Evolutionary conservation across 129 eudicot genomes (phyloP).

Genomic region (Gnaphalium uliginosum): DNA sequence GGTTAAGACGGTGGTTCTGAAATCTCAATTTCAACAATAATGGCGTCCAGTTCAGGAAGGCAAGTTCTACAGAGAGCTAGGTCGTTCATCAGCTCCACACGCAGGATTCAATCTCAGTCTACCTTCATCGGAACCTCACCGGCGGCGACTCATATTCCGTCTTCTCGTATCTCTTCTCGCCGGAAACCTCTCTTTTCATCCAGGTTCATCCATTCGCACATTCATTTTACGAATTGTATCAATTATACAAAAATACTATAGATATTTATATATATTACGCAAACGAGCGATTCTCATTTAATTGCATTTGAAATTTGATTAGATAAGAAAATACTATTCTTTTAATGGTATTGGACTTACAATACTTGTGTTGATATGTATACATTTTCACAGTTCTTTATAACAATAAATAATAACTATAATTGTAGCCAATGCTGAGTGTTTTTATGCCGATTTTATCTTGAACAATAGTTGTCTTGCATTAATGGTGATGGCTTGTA

Average conservation of each 20-base stretch:
- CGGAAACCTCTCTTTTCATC: conserved; percentile 2
- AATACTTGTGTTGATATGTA: too few species aligned
- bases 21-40: background rate
- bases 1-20: background rate
- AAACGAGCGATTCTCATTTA: too few species aligned
- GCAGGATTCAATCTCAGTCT: background rate
- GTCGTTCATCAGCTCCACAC: background rate
- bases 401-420: too few species aligned
- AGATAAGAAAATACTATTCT: too few species aligned
- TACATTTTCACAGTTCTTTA: too few species aligned
- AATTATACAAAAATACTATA: too few species aligned
- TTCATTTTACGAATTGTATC: background rate
- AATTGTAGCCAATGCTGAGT: background rate
- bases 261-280: too few species aligned
- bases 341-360: too few species aligned
- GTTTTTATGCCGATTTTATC: background rate
- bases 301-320: too few species aligned
- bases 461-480: background rate
- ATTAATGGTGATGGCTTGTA: background rate
- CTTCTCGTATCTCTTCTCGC: conserved; percentile 1
- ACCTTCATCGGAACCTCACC: background rate
- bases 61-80: background rate
- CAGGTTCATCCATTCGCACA: background rate
- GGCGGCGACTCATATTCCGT: background rate
- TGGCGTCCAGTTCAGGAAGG: conserved; percentile 15